phyloP scores from a whole-genome alignment of 2,329 filamentous ascomycete species.

The Seiridium unicorne region DNA sequence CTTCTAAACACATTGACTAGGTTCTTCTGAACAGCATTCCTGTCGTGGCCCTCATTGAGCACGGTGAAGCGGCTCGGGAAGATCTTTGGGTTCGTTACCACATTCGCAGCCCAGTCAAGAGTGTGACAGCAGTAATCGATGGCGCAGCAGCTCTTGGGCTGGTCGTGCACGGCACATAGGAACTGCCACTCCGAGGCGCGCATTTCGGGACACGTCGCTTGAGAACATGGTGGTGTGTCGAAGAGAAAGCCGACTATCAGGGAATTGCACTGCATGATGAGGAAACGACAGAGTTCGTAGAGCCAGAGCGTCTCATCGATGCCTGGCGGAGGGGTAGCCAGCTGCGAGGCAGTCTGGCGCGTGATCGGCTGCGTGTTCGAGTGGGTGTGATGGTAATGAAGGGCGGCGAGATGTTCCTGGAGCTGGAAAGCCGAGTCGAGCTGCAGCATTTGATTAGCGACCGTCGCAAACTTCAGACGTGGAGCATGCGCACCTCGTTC shows the following conservation, averaged over 20 bases:
- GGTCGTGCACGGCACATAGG: constrained; percentile 94
- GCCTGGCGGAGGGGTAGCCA: constrained; percentile 77
- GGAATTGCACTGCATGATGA: constrained; percentile 91
- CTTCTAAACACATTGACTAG: constrained; percentile 93
- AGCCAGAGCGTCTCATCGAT: constrained; percentile 91
- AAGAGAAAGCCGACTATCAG: constrained; percentile 91
- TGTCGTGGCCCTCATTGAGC: constrained; percentile 55
- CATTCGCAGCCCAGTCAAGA: constrained; percentile 94
- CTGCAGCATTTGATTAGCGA: constrained; percentile 57
- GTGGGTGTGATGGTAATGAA: constrained; percentile 78
- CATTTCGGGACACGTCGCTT: constrained; percentile 93
- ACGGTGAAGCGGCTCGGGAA: constrained; percentile 82
- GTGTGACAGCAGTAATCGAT: constrained; percentile 99
- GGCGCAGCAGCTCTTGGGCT: constrained; percentile 93
- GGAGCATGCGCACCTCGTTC: constrained; percentile 49
- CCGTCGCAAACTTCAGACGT: constrained; percentile 75
- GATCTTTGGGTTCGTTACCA: constrained; percentile 89
- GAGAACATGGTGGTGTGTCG: constrained; percentile 85
- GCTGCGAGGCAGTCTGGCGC: constrained; percentile 69
- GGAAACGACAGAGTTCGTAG: constrained; percentile 94
- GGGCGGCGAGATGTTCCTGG: constrained; percentile 92
- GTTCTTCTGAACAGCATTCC: constrained; percentile 70
- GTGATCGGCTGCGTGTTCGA: constrained; percentile 70
- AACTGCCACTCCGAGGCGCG: constrained; percentile 99
- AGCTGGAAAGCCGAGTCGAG: constrained; percentile 97